Base-by-base conservation (phyloP, 2,329 filamentous ascomycete species). In the Rutstroemia sp. region DNA sequence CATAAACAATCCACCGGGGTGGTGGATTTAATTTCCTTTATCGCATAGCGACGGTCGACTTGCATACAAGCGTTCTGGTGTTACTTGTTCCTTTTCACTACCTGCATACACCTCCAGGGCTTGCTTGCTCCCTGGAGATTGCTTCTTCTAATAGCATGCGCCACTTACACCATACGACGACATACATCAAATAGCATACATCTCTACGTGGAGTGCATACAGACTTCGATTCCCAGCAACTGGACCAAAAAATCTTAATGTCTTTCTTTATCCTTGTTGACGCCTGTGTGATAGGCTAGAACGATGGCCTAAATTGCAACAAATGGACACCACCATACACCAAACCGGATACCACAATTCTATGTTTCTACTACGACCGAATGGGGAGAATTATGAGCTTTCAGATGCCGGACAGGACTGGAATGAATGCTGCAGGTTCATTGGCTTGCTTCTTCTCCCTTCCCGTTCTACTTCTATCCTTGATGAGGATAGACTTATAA, bases 1-100 rank as follows among this genome's bases (percentile, higher is more conserved):
- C 49, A 57, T 57, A 57, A 34, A 25, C 30, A 23, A 30, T 34
- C 27, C 36, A 27, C 27, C n/a, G 14, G 34, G 36, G 46, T 38
- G 27, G 21, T 48, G 17, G 34, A 19, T 51, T 48, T 48, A 57
- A 47, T 57, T 57, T 39, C 17, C 36, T 53, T 46, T 57, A 19
- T 51, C 16, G 55, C 55, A 57, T 57, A 57, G 55, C 55, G 55
- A 53, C 40, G 49, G 55, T 39, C 27, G 40, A 27, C 44, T 48
- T 40, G 17, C 44, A 57, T 52, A 27, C 30, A 48, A 56, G 44
- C 48, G 48, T 51, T 56, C 12, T 47, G 19, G 49, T 38, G 34
- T 46, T 51, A 16, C 12, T 23, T 52, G 30, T 53, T 53, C 36
- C 27, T 52, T 46, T 44, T 51, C 27, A 7, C 19, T 48, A 48